Base-by-base conservation (phyloP, 2,329 filamentous ascomycete species). In the Talaromyces marneffei region DNA sequence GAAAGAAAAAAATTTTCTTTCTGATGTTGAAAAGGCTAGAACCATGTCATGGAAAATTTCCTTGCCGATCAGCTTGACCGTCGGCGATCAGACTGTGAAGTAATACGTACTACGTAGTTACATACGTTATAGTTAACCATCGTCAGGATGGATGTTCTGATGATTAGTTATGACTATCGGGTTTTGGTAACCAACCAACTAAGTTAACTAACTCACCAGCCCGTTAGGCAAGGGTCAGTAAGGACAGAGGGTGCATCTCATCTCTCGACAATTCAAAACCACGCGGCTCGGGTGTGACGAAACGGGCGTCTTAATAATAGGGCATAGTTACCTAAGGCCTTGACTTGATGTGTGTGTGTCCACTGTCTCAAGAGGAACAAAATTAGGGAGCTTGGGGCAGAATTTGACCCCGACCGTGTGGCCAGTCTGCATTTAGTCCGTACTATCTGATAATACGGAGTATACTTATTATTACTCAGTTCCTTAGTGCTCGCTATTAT, bases 251-350 rank as follows among this genome's bases (percentile, higher is more conserved):
- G n/a, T n/a, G n/a, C n/a, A n/a, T n/a, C n/a, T n/a, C n/a, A n/a
- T n/a, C n/a, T 52, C 52, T 55, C 52, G 35, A 55, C 33, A n/a
- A 55, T 27, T 40, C 52, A 25, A 40, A 25, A 55, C 52, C 52
- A 55, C 52, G 52, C 52, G 52, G 52, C 25, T 40, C 52, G 20
- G 52, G 52, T 55, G 52, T 55, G 52, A 55, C 52, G 52, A 55
- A 55, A 55, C 35, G 35, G 52, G 52, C 20, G 33, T 55, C 52
- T 27, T 55, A n/a, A 18, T 55, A 25, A 25, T 37, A 53, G 27
- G 31, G 29, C 31, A 25, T 44, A n/a, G n/a, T n/a, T n/a, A n/a
- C n/a, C n/a, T n/a, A n/a, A n/a, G 14, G 29, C 48, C 16, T 33
- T 33, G 48, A 33, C 16, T 50, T 10, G 29, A 35, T n/a, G n/a